A percentile compares a stretch with the other conserved stretches of the same genome.
These are phyloP conservation scores for Penicillium sp. DNA, from an alignment of 2,329 filamentous ascomycete genomes.

Conservation along the genomic window DNA sequence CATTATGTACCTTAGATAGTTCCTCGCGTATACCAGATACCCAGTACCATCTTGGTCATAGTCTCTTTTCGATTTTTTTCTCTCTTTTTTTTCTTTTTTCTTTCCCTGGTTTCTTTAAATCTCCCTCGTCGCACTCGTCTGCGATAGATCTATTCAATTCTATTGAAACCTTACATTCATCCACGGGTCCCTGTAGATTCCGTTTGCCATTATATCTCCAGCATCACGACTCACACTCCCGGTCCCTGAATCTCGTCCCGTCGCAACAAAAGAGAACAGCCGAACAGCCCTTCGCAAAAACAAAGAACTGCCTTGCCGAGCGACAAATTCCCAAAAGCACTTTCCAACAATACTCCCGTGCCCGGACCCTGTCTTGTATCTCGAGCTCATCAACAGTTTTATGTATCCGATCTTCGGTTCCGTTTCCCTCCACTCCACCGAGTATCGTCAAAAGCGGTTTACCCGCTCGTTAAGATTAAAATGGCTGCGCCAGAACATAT, in stretches of 20 bases:
- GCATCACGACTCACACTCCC: background rate
- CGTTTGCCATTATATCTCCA: background rate
- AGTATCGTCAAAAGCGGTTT: conserved; percentile 35
- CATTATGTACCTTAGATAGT: conserved; percentile 3
- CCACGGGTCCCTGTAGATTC: conserved; percentile 8
- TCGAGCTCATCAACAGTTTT: conserved; percentile 19
- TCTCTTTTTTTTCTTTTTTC: conserved; percentile 4
- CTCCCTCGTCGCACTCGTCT: background rate
- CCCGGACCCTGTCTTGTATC: background rate
- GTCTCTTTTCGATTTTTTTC: conserved; percentile 2
- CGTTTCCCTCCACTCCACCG: conserved; percentile 26
- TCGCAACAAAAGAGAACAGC: background rate
- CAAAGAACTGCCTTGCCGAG: background rate
- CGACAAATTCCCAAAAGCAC: background rate
- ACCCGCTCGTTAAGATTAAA: conserved; percentile 36
- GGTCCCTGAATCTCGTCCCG: background rate
- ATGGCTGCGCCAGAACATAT: conserved; percentile 37
- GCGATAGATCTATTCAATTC: background rate
- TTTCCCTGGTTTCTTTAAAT: conserved; percentile 13
- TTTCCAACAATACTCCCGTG: background rate
- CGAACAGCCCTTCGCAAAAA: background rate
- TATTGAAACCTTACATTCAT: background rate
- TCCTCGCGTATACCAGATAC: conserved; percentile 9
- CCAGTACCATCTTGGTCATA: conserved; percentile 2
- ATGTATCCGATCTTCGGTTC: conserved; percentile 34